These are phyloP conservation scores for Setomelanomma holmii DNA, from an alignment of 2,329 filamentous ascomycete genomes.

Conservation along the genomic window DNA sequence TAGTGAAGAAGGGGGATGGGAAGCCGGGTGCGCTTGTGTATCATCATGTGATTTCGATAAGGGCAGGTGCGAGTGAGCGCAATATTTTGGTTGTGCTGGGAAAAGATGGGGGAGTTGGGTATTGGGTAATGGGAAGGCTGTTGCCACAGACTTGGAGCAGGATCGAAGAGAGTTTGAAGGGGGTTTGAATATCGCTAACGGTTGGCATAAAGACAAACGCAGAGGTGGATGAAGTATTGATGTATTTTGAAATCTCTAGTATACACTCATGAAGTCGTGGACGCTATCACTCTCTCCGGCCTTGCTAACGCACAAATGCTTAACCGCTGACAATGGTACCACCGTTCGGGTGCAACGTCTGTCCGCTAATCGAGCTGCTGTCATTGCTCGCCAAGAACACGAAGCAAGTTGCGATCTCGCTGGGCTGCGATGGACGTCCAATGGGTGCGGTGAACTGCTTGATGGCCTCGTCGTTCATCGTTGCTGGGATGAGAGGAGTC, in stretches of 20 bases:
- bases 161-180: conserved; percentile 12
- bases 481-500: conserved; percentile 53
- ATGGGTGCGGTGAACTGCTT: conserved; percentile 77
- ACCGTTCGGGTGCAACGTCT: conserved; percentile 69
- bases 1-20: conserved; percentile 10
- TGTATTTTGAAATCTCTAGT: background rate
- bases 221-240: background rate
- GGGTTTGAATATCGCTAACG: no score
- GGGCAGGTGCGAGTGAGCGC: conserved; percentile 8
- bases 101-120: conserved; percentile 14
- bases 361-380: conserved; percentile 76
- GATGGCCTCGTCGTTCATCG: conserved; percentile 64
- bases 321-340: conserved; percentile 45
- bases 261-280: conserved; percentile 2
- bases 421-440: conserved; percentile 79
- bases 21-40: conserved; percentile 17
- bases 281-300: background rate
- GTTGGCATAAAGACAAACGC: background rate
- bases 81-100: conserved; percentile 20
- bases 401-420: conserved; percentile 81
- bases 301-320: background rate
- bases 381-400: conserved; percentile 81
- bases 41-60: conserved; percentile 17
- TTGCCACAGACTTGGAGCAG: conserved; percentile 13
- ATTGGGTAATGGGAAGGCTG: conserved; percentile 20